Base-by-base conservation (phyloP, 805 yeast genomes). In the Kluyveromyces lactis region DNA sequence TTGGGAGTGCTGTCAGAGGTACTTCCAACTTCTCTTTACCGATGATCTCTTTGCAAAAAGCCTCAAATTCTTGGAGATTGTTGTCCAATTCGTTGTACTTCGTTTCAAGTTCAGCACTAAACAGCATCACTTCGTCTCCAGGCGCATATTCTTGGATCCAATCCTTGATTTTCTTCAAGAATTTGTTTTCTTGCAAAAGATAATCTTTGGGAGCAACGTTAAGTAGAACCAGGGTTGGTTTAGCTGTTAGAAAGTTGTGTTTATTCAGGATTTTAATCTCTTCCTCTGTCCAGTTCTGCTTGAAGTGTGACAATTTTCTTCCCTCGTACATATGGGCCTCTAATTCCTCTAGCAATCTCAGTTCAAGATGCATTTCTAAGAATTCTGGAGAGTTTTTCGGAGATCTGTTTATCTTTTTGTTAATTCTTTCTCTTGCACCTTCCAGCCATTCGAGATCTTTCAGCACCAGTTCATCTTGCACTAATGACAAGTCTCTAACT, bases 211-310 rank as follows among this genome's bases (percentile, higher is more conserved):
- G 80, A 38, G 78, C 79, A 15, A 85, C 79, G 52, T 87, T 87
- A 44, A 86, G 69, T 35, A 87, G 58, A 45, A 80, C 79, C 12
- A 86, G 75, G 2, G 89, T 77, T n/a, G 96, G 96, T 56, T 87
- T 87, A 3, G 95, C 87, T 1, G 95, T 86, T 36, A 87, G 62
- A 37, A 87, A 73, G 51, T 77, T 80, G 67, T 84, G 75, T 27
- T 73, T 69, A 61, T 84, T 85, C 40, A 86, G 72, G 36, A 80
- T 66, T 21, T 72, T 76, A 31, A 80, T 75, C 51, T 86, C 92
- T 19, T 72, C 73, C 23, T 68, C 65, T 13, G 72, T 66, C 86
- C 92, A 84, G 4, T 56, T 56, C 37, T 73, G 68, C 38, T 79
- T 77, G 33, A 81, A 75, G 71, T 49, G 74, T 65, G 26, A 85